These are phyloP conservation scores for Vanrija sp. DNA, from an alignment of 1,284 basidiomycete species.

Conservation along the genomic window DNA sequence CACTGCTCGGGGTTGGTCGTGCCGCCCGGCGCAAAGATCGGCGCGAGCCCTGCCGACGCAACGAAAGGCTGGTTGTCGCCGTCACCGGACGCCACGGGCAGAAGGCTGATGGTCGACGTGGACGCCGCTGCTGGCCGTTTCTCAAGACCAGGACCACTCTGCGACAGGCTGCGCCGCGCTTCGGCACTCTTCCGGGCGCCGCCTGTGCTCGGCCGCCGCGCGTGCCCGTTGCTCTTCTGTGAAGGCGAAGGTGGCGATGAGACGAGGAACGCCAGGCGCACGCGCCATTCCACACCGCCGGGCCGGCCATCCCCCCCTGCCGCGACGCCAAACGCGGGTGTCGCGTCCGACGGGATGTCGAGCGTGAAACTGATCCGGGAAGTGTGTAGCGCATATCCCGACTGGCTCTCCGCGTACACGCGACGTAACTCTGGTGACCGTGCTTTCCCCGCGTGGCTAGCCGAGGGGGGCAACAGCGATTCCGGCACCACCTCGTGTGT, in stretches of 20 bases:
- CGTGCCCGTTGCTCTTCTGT: not conserved
- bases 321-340: slow-evolving; percentile 64
- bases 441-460: slow-evolving; percentile 28
- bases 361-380: slow-evolving; percentile 75
- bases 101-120: slow-evolving; percentile 53
- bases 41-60: slow-evolving; percentile 59
- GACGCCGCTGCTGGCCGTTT: slow-evolving; percentile 58
- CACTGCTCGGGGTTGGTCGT: slow-evolving; percentile 10
- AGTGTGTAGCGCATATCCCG: slow-evolving; percentile 66
- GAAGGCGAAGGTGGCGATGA: slow-evolving; percentile 53
- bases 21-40: slow-evolving; percentile 42
- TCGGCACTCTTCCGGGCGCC: slow-evolving; percentile 44
- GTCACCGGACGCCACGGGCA: slow-evolving; percentile 17
- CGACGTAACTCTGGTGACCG: slow-evolving; percentile 45
- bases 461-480: slow-evolving; percentile 52
- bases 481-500: slow-evolving; percentile 74
- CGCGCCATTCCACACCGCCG: slow-evolving; percentile 81
- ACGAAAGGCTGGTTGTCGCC: slow-evolving; percentile 16
- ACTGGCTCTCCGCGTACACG: slow-evolving; percentile 76
- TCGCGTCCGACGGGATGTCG: slow-evolving; percentile 83
- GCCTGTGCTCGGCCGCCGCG: slow-evolving; percentile 9
- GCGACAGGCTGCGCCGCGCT: not conserved
- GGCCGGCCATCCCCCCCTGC: slow-evolving; percentile 49
- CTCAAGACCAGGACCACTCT: no score
- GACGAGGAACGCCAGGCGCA: slow-evolving; percentile 74